Evolutionary conservation across 2,329 filamentous ascomycete species (phyloP).

Genomic region (Colletotrichum sidae): DNA sequence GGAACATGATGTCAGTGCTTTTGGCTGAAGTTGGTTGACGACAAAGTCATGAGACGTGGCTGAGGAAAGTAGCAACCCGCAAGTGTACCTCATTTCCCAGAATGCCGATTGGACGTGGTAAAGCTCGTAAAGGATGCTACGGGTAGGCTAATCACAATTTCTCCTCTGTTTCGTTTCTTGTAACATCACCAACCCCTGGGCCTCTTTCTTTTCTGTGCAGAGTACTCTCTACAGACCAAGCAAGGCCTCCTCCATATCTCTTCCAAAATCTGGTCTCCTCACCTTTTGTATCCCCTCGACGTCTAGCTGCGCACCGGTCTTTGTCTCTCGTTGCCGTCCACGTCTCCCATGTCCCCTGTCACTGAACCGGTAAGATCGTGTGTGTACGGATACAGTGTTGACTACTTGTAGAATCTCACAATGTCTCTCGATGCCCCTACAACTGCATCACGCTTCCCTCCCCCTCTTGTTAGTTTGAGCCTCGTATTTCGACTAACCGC

Average conservation of each 20-base stretch:
- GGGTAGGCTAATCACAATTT: slow-evolving; percentile 15
- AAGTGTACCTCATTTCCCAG: not conserved
- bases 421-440: slow-evolving; percentile 2
- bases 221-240: not conserved
- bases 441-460: not conserved
- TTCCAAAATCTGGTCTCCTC: too few species aligned
- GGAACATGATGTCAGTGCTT: not conserved
- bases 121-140: not conserved
- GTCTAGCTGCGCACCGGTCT: too few species aligned
- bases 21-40: not conserved
- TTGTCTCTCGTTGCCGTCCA: too few species aligned
- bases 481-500: slow-evolving; percentile 29
- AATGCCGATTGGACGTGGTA: not conserved
- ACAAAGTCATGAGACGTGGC: not conserved
- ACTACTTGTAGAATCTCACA: not conserved
- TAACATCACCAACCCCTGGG: slow-evolving; percentile 8
- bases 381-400: too few species aligned
- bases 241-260: not conserved
- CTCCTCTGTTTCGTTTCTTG: slow-evolving; percentile 25
- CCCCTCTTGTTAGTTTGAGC: slow-evolving; percentile 2
- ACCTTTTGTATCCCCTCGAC: too few species aligned
- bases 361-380: too few species aligned
- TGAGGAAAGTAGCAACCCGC: not conserved
- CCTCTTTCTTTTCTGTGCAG: not conserved
- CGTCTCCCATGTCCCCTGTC: too few species aligned